A percentile compares a stretch with the other conserved stretches of the same genome.
These are phyloP conservation scores for Chlorella sp. DNA, from an alignment of 139 green algal genomes.

Conservation along the genomic window DNA sequence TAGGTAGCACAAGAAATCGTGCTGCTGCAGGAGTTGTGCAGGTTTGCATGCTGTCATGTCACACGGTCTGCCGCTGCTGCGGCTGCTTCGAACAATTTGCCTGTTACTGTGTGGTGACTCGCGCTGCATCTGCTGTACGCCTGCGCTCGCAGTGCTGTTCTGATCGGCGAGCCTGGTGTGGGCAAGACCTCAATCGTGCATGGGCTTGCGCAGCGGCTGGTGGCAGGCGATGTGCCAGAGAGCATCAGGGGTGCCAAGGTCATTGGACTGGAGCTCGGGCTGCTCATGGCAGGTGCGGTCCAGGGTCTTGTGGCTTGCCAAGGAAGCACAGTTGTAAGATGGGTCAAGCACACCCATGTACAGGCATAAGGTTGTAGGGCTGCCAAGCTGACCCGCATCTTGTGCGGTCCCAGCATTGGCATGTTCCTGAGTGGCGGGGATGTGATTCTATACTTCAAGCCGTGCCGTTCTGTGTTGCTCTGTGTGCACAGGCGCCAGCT, in stretches of 20 bases:
- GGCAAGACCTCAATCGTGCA: constrained; percentile 84
- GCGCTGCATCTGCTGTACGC: too few species aligned
- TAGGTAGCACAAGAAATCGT: too few species aligned
- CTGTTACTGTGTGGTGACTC: too few species aligned
- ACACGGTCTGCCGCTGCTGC: too few species aligned
- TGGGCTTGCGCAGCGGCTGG: constrained; percentile 92
- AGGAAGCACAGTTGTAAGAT: not conserved
- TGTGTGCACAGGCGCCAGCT: constrained; percentile 82
- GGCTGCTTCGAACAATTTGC: too few species aligned
- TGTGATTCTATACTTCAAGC: too few species aligned
- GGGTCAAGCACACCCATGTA: not conserved
- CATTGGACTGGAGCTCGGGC: constrained; percentile 92
- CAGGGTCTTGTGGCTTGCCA: not conserved
- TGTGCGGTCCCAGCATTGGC: not conserved
- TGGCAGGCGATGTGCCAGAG: constrained; percentile 84
- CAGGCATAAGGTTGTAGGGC: not conserved
- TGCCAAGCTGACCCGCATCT: not conserved
- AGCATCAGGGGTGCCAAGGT: constrained; percentile 59
- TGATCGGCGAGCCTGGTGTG: too few species aligned
- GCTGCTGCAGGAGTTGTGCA: too few species aligned
- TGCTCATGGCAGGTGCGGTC: constrained; percentile 73
- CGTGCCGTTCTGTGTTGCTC: not conserved
- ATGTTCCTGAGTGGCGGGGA: too few species aligned
- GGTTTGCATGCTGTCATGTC: too few species aligned
- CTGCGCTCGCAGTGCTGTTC: too few species aligned